Conservation (phyloP, 208 protist species). For the Leishmania mexicana region DNA sequence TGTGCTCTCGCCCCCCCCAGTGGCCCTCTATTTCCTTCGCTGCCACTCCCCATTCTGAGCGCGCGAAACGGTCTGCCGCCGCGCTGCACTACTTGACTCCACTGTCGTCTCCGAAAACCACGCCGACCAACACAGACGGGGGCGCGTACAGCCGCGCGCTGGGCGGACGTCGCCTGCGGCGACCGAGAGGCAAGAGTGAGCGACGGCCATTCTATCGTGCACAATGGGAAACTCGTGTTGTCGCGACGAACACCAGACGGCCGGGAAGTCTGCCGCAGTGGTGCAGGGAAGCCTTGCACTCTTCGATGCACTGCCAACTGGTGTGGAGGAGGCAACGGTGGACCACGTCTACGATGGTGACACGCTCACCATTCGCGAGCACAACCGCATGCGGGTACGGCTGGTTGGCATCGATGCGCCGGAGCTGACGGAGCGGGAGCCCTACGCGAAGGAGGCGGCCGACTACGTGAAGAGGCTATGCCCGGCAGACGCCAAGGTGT, state of each 20-base stretch:
- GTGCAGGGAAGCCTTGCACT: conserved; percentile 28
- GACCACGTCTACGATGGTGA: conserved; percentile 72
- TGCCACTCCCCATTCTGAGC: background rate
- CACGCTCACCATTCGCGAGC: conserved; percentile 54
- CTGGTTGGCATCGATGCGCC: conserved; percentile 62
- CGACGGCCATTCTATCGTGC: background rate
- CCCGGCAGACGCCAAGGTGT: conserved; percentile 23
- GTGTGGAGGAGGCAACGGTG: conserved; percentile 40
- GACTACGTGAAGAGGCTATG: conserved; percentile 50
- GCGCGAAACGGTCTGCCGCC: background rate
- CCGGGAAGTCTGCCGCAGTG: background rate
- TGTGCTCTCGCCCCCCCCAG: background rate
- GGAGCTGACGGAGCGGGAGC: conserved; percentile 49
- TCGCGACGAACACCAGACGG: background rate
- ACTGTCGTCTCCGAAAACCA: background rate
- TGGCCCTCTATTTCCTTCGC: background rate
- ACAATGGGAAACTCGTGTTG: conserved; percentile 9
- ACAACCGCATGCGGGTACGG: conserved; percentile 42
- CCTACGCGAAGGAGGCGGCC: conserved; percentile 50
- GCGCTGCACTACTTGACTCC: background rate
- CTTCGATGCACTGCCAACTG: conserved; percentile 33
- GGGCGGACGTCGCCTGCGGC: background rate
- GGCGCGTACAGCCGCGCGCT: background rate
- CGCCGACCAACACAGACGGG: background rate
- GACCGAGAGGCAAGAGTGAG: background rate